These are phyloP conservation scores for Moringa oleifera DNA, from an alignment of 345 rosid species.

Conservation along the genomic window DNA sequence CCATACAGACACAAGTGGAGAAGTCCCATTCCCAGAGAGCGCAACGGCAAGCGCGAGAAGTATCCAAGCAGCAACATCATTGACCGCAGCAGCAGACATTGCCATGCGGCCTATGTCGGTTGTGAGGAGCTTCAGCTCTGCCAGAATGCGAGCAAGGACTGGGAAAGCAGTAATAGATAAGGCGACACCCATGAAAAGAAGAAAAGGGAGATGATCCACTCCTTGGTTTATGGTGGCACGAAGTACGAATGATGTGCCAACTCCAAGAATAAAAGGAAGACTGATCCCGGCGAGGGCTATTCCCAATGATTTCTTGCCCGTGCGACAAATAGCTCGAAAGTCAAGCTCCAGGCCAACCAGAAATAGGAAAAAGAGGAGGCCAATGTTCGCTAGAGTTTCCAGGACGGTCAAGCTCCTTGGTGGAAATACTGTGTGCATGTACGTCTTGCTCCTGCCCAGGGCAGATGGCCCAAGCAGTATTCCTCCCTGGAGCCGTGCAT, in stretches of 20 bases:
- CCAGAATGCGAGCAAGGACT: conserved; percentile 45
- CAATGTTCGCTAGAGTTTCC: conserved; percentile 71
- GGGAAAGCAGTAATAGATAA: conserved; percentile 51
- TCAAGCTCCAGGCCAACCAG: conserved; percentile 84
- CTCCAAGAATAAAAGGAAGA: conserved; percentile 59
- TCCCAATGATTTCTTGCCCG: conserved; percentile 50
- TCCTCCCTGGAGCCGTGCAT: conserved; percentile 52
- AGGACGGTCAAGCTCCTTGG: conserved; percentile 54
- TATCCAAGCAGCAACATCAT: conserved; percentile 48
- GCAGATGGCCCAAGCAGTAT: conserved; percentile 85
- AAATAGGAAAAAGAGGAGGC: conserved; percentile 74
- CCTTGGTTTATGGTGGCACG: conserved; percentile 48
- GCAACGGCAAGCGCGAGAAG: conserved; percentile 45
- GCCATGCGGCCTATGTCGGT: conserved; percentile 46
- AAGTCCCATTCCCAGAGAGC: conserved; percentile 31
- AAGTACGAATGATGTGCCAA: conserved; percentile 59
- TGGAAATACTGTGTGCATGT: conserved; percentile 48
- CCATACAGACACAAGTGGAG: conserved; percentile 43
- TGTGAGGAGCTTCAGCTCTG: conserved; percentile 48
- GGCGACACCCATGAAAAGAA: conserved; percentile 47
- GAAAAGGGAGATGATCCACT: conserved; percentile 35
- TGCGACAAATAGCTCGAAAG: conserved; percentile 44
- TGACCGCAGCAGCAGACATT: conserved; percentile 49
- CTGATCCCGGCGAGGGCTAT: conserved; percentile 65
- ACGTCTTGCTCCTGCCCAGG: conserved; percentile 50